Evolutionary conservation across 345 rosid species (phyloP), one percentile per base, ranked within the genome.

Genomic region (Eucalyptus viminalis): DNA sequence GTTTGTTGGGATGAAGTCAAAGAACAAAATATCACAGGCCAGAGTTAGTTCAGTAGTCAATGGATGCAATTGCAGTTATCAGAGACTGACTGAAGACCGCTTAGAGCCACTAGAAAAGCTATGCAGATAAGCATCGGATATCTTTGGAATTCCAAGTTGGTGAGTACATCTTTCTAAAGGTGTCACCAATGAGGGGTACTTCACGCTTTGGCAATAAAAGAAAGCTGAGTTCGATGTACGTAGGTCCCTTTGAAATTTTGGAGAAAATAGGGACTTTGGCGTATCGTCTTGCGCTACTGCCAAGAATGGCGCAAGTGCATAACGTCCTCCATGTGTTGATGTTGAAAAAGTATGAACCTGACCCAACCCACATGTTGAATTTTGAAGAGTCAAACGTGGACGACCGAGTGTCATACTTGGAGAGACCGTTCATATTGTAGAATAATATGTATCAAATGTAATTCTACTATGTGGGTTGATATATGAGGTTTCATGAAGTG

Each of bases 91-190:
- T 14, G 1, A 49, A 49, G 51, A 49, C 3, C 7, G 3, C 17
- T 49, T 1, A 49, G 1, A 49, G 51, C 0, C 7, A 0, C 51
- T 1, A 49, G 51, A 49, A 49, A 49, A 49, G 7, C 3, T 49
- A 49, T 49, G 17, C 7, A 49, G 0, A 49, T 49, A 49, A 14
- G 51, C 3, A 0, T 49, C 51, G 0, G 0, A 49, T 0, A 14
- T 0, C 0, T 49, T 49, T 49, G 3, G 0, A 49, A 49, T 49
- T 5, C 3, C 17, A 49, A 49, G 17, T 49, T 49, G 7, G 17
- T 49, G 51, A 49, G 17, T 0, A 49, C 17, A 0, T 49, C 7
- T 49, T 49, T 49, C 3, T 49, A 0, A 49, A 49, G 3, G 51
- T 14, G 51, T 14, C 51, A 49, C 51, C 3, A 49, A 49, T 49